These are phyloP conservation scores for Beauveria sp. DNA, from an alignment of 2,329 filamentous ascomycete genomes.

Conservation along the genomic window DNA sequence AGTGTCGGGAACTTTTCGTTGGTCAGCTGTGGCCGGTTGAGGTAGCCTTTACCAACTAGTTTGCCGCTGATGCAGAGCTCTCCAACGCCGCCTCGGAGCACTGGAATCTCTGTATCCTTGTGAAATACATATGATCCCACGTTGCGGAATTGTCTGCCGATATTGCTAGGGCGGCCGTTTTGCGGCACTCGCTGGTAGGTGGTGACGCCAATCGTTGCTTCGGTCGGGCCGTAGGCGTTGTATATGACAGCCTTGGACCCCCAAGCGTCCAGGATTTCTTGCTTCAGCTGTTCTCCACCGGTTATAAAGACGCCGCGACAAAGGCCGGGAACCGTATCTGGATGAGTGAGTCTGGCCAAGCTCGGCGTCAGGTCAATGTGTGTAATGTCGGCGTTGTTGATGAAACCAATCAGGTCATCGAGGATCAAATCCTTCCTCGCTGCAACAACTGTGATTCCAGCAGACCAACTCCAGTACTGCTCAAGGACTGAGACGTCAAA, in stretches of 20 bases:
- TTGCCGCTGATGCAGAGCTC: conserved; percentile 84
- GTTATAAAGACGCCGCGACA: conserved; percentile 87
- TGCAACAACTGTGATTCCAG: conserved; percentile 76
- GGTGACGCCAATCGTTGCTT: conserved; percentile 87
- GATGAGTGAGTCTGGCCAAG: conserved; percentile 69
- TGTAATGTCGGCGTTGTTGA: conserved; percentile 66
- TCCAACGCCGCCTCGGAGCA: conserved; percentile 70
- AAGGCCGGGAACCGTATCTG: conserved; percentile 71
- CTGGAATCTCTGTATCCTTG: conserved; percentile 60
- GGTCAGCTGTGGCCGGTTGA: conserved; percentile 74
- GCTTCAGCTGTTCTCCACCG: conserved; percentile 78
- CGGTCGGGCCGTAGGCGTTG: conserved; percentile 88
- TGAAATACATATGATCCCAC: conserved; percentile 75
- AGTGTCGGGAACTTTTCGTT: conserved; percentile 66
- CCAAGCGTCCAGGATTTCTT: conserved; percentile 84
- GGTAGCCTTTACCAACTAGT: conserved; percentile 82
- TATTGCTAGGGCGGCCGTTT: conserved; percentile 78
- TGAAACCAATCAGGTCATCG: conserved; percentile 69
- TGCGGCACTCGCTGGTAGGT: conserved; percentile 75
- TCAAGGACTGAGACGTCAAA: conserved; percentile 92
- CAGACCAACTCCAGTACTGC: conserved; percentile 93
- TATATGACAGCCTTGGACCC: conserved; percentile 74
- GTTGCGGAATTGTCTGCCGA: conserved; percentile 79
- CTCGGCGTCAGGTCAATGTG: conserved; percentile 91
- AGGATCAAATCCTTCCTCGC: conserved; percentile 79